Conservation (phyloP, 805 yeast species). For the Candida nitratophila region DNA sequence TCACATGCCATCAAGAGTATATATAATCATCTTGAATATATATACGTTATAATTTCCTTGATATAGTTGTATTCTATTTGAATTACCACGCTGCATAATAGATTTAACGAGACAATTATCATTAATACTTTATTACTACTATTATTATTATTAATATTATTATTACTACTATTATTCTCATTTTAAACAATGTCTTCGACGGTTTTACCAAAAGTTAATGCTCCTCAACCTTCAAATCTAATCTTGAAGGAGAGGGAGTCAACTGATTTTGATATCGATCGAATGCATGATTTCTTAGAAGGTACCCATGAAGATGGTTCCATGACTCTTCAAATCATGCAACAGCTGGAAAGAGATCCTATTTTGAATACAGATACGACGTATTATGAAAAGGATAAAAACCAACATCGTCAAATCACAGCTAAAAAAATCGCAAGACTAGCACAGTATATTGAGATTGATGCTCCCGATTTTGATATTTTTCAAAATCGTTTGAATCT, state of each 20-base stretch:
- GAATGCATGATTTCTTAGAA: conserved; percentile 51
- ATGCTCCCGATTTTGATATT: conserved; percentile 30
- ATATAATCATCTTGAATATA: no score
- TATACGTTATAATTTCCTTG: no score
- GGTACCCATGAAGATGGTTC: conserved; percentile 38
- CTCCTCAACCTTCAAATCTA: conserved; percentile 28
- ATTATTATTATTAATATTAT: no score
- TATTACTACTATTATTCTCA: not conserved
- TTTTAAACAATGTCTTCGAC: conserved; percentile 25
- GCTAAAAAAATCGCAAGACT: conserved; percentile 56
- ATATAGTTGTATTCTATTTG: no score
- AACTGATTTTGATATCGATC: conserved; percentile 35
- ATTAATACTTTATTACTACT: no score
- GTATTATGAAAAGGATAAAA: conserved; percentile 52
- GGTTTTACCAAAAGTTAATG: conserved; percentile 15
- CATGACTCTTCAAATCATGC: conserved; percentile 41
- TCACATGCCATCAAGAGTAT: no score
- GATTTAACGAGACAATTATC: no score
- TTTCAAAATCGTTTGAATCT: conserved; percentile 55
- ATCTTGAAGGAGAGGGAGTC: conserved; percentile 39
- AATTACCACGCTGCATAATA: no score
- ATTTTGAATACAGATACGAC: conserved; percentile 44
- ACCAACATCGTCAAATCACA: conserved; percentile 51
- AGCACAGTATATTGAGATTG: conserved; percentile 48
- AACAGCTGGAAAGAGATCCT: conserved; percentile 64